Evolutionary conservation across 2,329 filamentous ascomycete genomes (phyloP), one percentile per base, ranked within the genome.

Genomic region (Dactylonectria estremocensis): DNA sequence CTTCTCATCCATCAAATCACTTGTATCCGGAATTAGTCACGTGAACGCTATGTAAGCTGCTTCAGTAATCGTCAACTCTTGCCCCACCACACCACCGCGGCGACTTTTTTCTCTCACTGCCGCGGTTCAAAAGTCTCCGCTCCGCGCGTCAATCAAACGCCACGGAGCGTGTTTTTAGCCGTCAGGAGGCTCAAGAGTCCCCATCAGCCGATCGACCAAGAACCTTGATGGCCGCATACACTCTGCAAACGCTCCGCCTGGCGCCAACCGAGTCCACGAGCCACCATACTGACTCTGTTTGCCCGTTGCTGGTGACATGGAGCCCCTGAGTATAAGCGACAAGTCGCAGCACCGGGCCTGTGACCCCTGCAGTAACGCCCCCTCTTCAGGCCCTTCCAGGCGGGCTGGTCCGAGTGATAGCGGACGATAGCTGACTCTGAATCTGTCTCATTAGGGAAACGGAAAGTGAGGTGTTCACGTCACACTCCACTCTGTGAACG

Each of bases 261-360:
- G 40, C 40, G 40, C 16, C 40, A 18, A 18, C 40, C 4, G 40
- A 43, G 40, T n/a, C 40, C 16, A 43, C 40, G 11, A 18, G 40
- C 4, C 40, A 14, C 40, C 7, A 6, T 43, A n/a, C 8, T n/a
- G 40, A n/a, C 40, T 43, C 40, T 43, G 16, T n/a, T n/a, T 18
- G 22, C 35, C 35, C 24, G 16, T 53, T 20, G 3, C 33, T 63
- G 43, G 50, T 43, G 68, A 33, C 68, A 70, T 70, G 68, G 62
- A 61, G 20, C 24, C 22, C 4, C 64, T 43, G 48, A 65, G 35
- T 68, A 70, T 68, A 57, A 68, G 48, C 67, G 68, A 70, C 31
- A 70, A 70, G 59, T 50, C 24, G 28, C 68, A 70, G 58, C 68
- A 70, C 56, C 68, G 68, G 24, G 68, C 68, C 31, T 70, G 68